Evolutionary conservation across 2,329 filamentous ascomycete species (phyloP).

Genomic region (Phialophora verrucosa): DNA sequence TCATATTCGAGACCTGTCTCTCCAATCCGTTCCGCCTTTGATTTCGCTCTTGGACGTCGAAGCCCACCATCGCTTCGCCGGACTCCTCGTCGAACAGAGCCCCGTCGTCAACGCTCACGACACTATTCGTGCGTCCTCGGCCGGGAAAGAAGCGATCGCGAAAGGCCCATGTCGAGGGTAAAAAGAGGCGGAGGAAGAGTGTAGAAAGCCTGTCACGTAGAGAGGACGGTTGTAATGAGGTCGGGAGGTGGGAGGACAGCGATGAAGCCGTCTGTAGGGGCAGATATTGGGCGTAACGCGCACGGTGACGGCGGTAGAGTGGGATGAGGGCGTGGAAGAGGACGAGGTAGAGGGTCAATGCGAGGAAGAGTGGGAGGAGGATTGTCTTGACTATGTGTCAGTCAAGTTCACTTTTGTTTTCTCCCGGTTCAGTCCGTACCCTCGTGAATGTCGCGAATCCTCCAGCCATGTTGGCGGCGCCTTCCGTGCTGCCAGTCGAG

Average conservation of each 20-base stretch:
- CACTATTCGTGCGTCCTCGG: conserved; percentile 39
- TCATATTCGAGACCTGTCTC: conserved; percentile 43
- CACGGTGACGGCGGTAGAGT: conserved; percentile 71
- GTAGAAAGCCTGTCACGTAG: conserved; percentile 52
- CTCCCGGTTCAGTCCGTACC: conserved; percentile 18
- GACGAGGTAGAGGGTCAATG: conserved; percentile 70
- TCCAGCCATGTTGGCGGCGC: conserved; percentile 28
- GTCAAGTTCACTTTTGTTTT: neutral
- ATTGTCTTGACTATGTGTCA: conserved; percentile 61
- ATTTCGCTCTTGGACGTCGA: conserved; percentile 57
- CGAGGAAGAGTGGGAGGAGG: conserved; percentile 72
- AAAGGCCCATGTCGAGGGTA: conserved; percentile 54
- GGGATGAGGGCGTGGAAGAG: conserved; percentile 70
- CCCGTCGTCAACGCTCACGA: conserved; percentile 56
- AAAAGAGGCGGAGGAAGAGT: conserved; percentile 50
- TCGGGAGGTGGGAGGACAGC: conserved; percentile 49
- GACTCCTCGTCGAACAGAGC: conserved; percentile 73
- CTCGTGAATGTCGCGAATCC: conserved; percentile 27
- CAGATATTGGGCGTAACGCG: conserved; percentile 75
- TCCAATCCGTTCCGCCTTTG: conserved; percentile 47
- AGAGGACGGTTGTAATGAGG: conserved; percentile 30
- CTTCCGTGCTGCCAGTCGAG: conserved; percentile 8
- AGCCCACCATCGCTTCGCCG: conserved; percentile 57
- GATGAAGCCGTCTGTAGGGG: conserved; percentile 59
- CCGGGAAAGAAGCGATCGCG: conserved; percentile 23